Evolutionary conservation across 768 basidiomycete genomes (phyloP), one percentile per base, ranked within the genome.

Genomic region (Astraeus odoratus): DNA sequence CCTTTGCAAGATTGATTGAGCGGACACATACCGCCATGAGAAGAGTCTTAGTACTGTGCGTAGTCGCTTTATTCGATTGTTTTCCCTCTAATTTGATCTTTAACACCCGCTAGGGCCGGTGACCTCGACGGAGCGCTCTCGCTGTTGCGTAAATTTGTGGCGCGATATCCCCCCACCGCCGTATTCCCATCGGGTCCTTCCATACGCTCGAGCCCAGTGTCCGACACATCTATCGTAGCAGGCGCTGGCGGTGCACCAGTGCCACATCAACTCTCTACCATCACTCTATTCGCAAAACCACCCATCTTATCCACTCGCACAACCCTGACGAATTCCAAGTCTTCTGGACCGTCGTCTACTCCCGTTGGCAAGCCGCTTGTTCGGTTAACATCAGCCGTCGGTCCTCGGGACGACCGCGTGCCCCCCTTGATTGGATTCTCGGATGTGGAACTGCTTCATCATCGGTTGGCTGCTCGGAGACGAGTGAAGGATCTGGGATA

Each of bases 381-480:
- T 18, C 80, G 87, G 18, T 68, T 89, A 52, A 78, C 76, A 2
- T 74, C 80, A 5, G 61, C 65, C 0, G 63, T 70, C 2, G 77
- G 79, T 15, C 71, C 84, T 3, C 75, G 78, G 1, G 93, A 96
- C 57, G 84, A 90, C 52, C 58, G 74, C 19, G 82, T 96, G 5
- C 87, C 92, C 0, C 92, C 92, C 0, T 60, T 92, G 31, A 54
- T 95, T 18, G 73, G 78, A 10, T 95, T 92, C 58, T 52, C 66
- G 13, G 90, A 95, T 57, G 51, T 95, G n/a, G 83, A 87, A 51
- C 49, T 83, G 5, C 67, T 96, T 41, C 91, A 95, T 59, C 76
- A 89, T 47, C 71, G 83, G 22, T 63, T 92, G 23, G 77, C 83
- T n/a, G 61, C 64, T 18, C 65, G 61, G 26, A 63, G 57, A 41